These are phyloP conservation scores for Albifimbria verrucaria DNA, from an alignment of 2,329 filamentous ascomycete genomes.

Conservation along the genomic window DNA sequence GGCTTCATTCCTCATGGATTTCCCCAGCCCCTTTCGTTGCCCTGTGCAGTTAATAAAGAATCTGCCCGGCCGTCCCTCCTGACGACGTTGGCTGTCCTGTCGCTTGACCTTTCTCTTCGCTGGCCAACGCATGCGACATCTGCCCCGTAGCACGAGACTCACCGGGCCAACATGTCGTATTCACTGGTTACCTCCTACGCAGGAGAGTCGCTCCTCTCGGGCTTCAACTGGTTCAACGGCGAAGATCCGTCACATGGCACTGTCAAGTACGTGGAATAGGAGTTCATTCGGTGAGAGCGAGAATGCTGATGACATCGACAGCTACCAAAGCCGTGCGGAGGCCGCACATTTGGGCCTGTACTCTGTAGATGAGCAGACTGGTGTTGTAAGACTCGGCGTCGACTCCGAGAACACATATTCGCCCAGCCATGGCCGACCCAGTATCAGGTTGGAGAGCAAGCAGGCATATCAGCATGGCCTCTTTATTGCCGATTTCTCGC, in stretches of 20 bases:
- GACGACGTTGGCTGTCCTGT: neutral
- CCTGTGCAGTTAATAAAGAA: neutral
- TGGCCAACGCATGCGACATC: neutral
- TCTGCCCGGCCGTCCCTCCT: constrained; percentile 6
- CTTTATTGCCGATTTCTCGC: constrained; percentile 67
- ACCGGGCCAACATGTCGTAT: constrained; percentile 31
- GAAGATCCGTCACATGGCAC: constrained; percentile 64
- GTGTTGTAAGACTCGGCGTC: constrained; percentile 43
- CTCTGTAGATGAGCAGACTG: constrained; percentile 35
- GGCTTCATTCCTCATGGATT: neutral
- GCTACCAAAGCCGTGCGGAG: constrained; percentile 40
- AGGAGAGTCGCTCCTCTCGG: constrained; percentile 39
- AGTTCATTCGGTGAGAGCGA: constrained; percentile 10
- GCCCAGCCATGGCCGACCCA: constrained; percentile 44
- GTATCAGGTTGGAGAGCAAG: constrained; percentile 65
- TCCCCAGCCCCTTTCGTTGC: neutral
- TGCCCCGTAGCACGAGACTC: constrained; percentile 5
- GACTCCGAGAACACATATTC: constrained; percentile 37
- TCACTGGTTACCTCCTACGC: constrained; percentile 39
- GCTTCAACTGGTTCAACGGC: constrained; percentile 48
- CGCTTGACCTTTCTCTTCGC: constrained; percentile 1
- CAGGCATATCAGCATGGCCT: constrained; percentile 62
- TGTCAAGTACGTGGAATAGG: constrained; percentile 52
- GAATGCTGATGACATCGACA: constrained; percentile 12
- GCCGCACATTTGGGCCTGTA: constrained; percentile 38